phyloP scores from a whole-genome alignment of 305 asterid genomes.

The Solanum hybrid region DNA sequence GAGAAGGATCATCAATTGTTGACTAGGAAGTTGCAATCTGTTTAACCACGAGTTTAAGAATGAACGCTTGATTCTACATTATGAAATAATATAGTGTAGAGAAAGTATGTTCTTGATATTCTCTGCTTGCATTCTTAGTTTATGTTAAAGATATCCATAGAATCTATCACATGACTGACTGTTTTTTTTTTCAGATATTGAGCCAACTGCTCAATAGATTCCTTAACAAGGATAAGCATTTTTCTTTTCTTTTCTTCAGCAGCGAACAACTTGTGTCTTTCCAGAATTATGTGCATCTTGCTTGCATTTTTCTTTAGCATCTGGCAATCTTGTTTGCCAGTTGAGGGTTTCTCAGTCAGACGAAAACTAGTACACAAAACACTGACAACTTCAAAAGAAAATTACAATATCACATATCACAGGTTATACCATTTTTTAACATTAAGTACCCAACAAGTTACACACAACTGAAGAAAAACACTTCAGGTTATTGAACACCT shows the following conservation, averaged over 20 bases:
- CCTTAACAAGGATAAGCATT: too few species aligned
- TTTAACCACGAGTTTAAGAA: background rate
- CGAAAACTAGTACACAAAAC: too few species aligned
- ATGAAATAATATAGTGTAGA: background rate
- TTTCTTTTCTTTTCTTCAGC: too few species aligned
- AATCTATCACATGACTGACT: background rate
- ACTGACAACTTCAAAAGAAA: too few species aligned
- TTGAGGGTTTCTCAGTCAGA: too few species aligned
- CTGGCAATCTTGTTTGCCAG: too few species aligned
- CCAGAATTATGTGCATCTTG: too few species aligned
- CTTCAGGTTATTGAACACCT: background rate
- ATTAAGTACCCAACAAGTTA: background rate
- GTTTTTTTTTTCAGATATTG: background rate
- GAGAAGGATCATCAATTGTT: background rate
- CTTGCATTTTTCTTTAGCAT: too few species aligned
- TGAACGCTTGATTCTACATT: background rate
- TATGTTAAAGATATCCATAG: background rate
- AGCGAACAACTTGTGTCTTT: too few species aligned
- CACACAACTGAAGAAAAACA: background rate
- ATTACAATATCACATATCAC: too few species aligned
- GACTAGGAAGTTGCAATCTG: background rate
- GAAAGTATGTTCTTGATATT: background rate
- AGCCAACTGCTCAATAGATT: background rate
- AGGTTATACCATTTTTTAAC: too few species aligned
- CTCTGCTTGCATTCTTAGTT: background rate